A percentile compares a stretch with the other conserved stretches of the same genome.
Evolutionary conservation across 768 basidiomycete genomes (phyloP).

Genomic region (Mycena crocata): DNA sequence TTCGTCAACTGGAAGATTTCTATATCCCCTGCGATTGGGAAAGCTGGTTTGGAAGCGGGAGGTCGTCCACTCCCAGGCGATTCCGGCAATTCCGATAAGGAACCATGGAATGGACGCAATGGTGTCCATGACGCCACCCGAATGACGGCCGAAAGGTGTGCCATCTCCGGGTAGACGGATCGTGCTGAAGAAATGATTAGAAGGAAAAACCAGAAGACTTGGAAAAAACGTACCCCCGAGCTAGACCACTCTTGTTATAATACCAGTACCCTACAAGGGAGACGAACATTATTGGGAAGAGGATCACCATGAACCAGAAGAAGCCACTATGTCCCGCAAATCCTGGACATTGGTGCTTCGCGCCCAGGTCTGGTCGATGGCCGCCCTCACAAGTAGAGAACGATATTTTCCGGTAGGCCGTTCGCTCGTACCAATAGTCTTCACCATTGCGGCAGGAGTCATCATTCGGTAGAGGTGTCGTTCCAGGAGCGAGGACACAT

Average conservation of each 20-base stretch:
- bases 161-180: conserved; percentile 81
- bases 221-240: conserved; percentile 71
- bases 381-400: conserved; percentile 91
- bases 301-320: conserved; percentile 87
- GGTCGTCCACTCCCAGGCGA: conserved; percentile 75
- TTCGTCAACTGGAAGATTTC: conserved; percentile 85
- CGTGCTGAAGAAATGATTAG: conserved; percentile 55
- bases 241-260: conserved; percentile 77
- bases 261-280: conserved; percentile 85
- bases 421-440: conserved; percentile 94
- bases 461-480: conserved; percentile 70
- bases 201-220: conserved; percentile 17
- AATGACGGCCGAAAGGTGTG: conserved; percentile 47
- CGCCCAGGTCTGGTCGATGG: conserved; percentile 79
- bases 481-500: conserved; percentile 84
- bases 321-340: conserved; percentile 75
- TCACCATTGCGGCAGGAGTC: conserved; percentile 70
- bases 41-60: conserved; percentile 58
- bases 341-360: conserved; percentile 83
- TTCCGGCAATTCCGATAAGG: conserved; percentile 79
- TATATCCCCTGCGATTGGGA: conserved; percentile 73
- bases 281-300: conserved; percentile 83
- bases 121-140: conserved; percentile 70
- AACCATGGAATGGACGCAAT: conserved; percentile 93
- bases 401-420: conserved; percentile 90